Evolutionary conservation across 257 asterid genomes (phyloP), one percentile per base, ranked within the genome.

Genomic region (Lithospermum erythrorhizon): DNA sequence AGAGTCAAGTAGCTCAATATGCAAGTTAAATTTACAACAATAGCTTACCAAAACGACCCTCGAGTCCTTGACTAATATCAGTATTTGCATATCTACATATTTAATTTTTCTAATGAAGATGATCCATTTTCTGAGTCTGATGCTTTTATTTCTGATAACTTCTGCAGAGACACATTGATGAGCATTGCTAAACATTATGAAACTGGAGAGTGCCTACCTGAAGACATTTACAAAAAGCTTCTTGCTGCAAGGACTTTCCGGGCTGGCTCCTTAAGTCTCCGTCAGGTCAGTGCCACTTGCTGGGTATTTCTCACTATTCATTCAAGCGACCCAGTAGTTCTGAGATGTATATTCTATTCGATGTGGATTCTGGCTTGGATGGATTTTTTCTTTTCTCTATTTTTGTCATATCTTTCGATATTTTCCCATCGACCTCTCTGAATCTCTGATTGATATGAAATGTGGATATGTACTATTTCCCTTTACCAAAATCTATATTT

Each of bases 191-290:
- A 86, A 84, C 99, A 93, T 78, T 85, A 89, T 74, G 97, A 86
- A 80, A 83, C 97, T 56, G 99, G 91, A 68, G 96, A 93, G 75
- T 65, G 72, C 66, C 85, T 93, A 65, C 99, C 97, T 30, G 97
- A 93, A 76, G 96, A 70, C 70, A 81, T 89, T 65, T 93, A 93
- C 75, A 51, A 80, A 75, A 93, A 84, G 81, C 97, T 93, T 79
- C 99, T 93, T 63, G 95, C 97, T 66, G 97, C 99, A 17, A 84
- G 95, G 79, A 93, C 99, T 53, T 93, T 79, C 78, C 97, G 95
- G 70, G 97, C 99, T 63, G 99, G 99, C 64, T 81, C 99, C 71
- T 54, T 70, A 35, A 89, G 94, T 75, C 99, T 93, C 65, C 89
- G 97, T 70, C 98, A 91, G 97, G 98, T 88, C 56, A 58, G 80